Base-by-base conservation (phyloP, 140 eudicot genomes). In the Senecio squalidus region DNA sequence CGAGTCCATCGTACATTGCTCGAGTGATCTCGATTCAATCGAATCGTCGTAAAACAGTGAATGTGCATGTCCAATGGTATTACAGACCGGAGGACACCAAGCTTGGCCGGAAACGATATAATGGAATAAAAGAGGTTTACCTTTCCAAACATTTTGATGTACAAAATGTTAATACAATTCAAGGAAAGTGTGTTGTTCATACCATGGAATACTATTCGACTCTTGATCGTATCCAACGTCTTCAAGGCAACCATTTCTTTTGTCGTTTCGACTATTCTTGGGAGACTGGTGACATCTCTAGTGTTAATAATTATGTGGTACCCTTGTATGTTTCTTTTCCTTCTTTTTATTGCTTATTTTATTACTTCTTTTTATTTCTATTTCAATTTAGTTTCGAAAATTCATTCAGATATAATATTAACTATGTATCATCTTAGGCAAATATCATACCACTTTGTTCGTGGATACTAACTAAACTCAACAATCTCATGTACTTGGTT, bases 41-140 rank as follows among this genome's bases (percentile, higher is more conserved):
- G 29, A 89, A 78, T 54, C 57, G 70, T 36, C 91, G 82, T 1
- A 67, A 47, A 0, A 55, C 76, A 72, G 95, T 79, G 48, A 79
- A 66, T 64, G 80, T 88, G 26, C 83, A 77, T 64, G 83, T 81
- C 0, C 73, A 80, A 59, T 88, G 96, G 96, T 88, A 84, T 66
- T 88, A 88, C 40, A 77, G 96, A 29, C 96, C 96, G 39, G 96
- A 88, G 62, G 94, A 88, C 30, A 69, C 88, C 2, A 39, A 68
- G 41, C 88, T 82, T 10, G 96, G 92, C 6, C 75, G 88, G 9
- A n/a, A 80, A n/a, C 84, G 47, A 61, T 88, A 79, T 65, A 91
- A 84, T 57, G 95, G 95, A 33, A 76, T 74, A 2, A 84, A 82
- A 70, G 94, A 88, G 67, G 60, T 88, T 10, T 88, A 84, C 38